Evolutionary conservation across 2,329 filamentous ascomycete species (phyloP).

Genomic region (Sporothrix phasma): DNA sequence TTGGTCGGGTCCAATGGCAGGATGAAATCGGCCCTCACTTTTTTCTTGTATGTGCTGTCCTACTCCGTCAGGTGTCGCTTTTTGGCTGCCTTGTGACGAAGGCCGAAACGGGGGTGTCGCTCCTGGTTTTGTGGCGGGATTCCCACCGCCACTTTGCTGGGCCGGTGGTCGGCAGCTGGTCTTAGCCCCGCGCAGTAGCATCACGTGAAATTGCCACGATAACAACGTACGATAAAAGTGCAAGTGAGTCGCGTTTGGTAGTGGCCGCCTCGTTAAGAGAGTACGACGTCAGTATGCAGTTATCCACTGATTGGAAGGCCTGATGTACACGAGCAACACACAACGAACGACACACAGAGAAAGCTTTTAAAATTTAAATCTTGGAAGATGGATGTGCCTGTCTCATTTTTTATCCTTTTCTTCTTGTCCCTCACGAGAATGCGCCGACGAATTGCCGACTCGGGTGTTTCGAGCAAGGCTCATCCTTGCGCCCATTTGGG

Average conservation of each 20-base stretch:
- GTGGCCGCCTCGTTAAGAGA: not conserved
- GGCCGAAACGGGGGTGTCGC: not conserved
- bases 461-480: not conserved
- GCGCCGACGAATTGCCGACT: not conserved
- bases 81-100: slow-evolving; percentile 5
- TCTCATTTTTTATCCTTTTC: not conserved
- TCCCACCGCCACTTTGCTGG: slow-evolving; percentile 11
- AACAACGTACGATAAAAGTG: not conserved
- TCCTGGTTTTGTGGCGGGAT: slow-evolving; percentile 8
- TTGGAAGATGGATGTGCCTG: not conserved
- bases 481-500: not conserved
- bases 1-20: not conserved
- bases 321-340: not conserved
- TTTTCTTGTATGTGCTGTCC: not conserved
- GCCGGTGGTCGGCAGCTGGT: not conserved
- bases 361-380: not conserved
- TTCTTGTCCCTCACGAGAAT: not conserved
- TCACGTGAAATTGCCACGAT: slow-evolving; percentile 1
- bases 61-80: not conserved
- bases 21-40: not conserved
- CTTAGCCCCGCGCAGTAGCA: not conserved
- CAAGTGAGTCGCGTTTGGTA: not conserved
- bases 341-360: not conserved
- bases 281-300: not conserved
- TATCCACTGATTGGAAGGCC: not conserved